Evolutionary conservation across 2,329 filamentous ascomycete species (phyloP).

Genomic region (Colletotrichum sp.): DNA sequence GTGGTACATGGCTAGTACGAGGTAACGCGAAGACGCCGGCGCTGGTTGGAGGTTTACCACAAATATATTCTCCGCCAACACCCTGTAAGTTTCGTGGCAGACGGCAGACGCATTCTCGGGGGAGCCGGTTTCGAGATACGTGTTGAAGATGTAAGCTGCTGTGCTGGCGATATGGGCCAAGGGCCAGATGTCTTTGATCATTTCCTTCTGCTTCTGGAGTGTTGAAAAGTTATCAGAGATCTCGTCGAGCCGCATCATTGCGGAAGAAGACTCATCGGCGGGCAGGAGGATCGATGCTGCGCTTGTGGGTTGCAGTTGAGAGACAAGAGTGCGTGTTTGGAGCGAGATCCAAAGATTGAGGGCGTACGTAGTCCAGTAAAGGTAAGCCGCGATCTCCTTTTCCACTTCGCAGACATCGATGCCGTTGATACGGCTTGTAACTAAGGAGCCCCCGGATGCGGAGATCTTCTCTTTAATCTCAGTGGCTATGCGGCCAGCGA

Average conservation of each 20-base stretch:
- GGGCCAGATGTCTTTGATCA: conserved; percentile 38
- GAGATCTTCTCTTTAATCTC: background rate
- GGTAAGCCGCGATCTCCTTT: conserved; percentile 40
- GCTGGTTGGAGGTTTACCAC: background rate
- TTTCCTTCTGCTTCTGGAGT: conserved; percentile 36
- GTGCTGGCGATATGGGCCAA: conserved; percentile 36
- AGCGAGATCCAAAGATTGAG: conserved; percentile 42
- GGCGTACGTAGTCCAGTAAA: conserved; percentile 44
- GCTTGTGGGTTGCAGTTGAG: background rate
- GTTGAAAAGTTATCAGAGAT: conserved; percentile 42
- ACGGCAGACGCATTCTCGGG: background rate
- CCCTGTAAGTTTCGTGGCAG: background rate
- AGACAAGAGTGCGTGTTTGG: conserved; percentile 30
- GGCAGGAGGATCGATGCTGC: background rate
- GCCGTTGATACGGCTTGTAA: conserved; percentile 43
- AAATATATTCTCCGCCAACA: background rate
- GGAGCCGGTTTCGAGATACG: background rate
- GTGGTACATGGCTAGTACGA: background rate
- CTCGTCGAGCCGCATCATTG: conserved; percentile 27
- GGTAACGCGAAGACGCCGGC: background rate
- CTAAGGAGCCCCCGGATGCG: background rate
- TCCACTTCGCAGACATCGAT: conserved; percentile 44
- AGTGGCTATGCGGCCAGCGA: background rate
- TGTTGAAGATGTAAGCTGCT: conserved; percentile 17
- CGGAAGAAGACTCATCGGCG: background rate